Conservation (phyloP, 192 early-diverging fungal genomes). For the Coemansia sp. region DNA sequence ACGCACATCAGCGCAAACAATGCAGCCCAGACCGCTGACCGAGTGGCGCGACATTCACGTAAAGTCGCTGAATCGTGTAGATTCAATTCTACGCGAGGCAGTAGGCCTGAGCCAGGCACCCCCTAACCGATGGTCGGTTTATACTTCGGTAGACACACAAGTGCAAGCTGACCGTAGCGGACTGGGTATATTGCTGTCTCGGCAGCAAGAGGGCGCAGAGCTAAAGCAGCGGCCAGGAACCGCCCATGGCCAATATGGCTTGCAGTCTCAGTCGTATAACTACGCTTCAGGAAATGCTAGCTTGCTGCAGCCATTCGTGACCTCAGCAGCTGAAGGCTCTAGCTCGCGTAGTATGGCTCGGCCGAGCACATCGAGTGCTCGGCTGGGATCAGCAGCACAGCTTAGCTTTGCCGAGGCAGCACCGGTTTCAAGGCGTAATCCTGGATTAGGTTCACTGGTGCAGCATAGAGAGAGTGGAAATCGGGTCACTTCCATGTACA, state of each 20-base stretch:
- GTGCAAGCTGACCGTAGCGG: slow-evolving; percentile 11
- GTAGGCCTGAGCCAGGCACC: slow-evolving; percentile 23
- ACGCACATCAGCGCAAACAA: slow-evolving; percentile 19
- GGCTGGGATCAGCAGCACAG: slow-evolving; percentile 7
- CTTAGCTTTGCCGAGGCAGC: not conserved
- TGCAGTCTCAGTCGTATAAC: not conserved
- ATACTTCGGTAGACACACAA: slow-evolving; percentile 3
- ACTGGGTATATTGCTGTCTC: slow-evolving; percentile 29
- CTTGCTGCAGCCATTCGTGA: slow-evolving; percentile 6
- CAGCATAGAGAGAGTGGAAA: not conserved
- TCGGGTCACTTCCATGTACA: slow-evolving; percentile 26
- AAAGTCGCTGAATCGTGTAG: slow-evolving; percentile 46
- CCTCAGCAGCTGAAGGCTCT: not conserved
- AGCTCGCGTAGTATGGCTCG: slow-evolving; percentile 10
- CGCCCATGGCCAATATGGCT: slow-evolving; percentile 7
- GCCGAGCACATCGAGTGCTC: slow-evolving; percentile 32
- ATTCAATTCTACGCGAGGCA: slow-evolving; percentile 51
- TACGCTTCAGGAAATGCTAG: not conserved
- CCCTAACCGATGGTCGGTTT: slow-evolving; percentile 19
- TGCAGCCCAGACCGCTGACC: slow-evolving; percentile 11
- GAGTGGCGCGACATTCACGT: slow-evolving; percentile 54
- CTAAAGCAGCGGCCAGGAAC: slow-evolving; percentile 17
- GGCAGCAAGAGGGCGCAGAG: slow-evolving; percentile 1
- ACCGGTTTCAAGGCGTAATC: no score
- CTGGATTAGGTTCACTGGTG: no score